phyloP scores from a whole-genome alignment of 2,329 filamentous ascomycete genomes.

The Aspergillus hortae region DNA sequence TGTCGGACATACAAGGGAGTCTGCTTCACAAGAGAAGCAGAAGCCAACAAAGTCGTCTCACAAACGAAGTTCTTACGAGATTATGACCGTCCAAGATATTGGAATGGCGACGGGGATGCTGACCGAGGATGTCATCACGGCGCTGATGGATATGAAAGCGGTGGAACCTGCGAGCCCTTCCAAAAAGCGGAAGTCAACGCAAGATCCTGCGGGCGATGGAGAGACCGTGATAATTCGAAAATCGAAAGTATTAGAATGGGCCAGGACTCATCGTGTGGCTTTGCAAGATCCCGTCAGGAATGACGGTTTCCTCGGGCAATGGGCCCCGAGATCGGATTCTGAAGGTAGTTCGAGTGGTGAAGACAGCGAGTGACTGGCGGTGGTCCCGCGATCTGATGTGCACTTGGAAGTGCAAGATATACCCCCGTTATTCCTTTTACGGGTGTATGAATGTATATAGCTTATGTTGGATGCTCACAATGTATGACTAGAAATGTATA shows the following conservation, averaged over 20 bases:
- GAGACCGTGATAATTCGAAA: conserved; percentile 50
- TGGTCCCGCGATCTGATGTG: background rate
- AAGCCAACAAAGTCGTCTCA: conserved; percentile 36
- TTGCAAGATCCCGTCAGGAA: conserved; percentile 67
- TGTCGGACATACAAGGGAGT: conserved; percentile 23
- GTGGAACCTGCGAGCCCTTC: conserved; percentile 49
- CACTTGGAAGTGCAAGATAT: too few relatives aligned
- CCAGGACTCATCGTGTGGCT: conserved; percentile 58
- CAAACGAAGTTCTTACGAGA: conserved; percentile 42
- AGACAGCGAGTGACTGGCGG: conserved; percentile 8
- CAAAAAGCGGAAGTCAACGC: conserved; percentile 52
- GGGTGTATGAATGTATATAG: background rate
- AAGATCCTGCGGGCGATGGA: conserved; percentile 19
- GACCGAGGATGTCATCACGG: conserved; percentile 74
- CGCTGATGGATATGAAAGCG: conserved; percentile 76
- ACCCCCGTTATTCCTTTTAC: too few relatives aligned
- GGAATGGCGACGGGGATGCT: conserved; percentile 78
- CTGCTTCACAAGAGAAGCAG: conserved; percentile 24
- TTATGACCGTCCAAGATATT: conserved; percentile 66
- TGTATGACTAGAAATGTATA: conserved; percentile 1
- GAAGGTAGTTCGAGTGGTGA: conserved; percentile 25
- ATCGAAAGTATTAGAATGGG: conserved; percentile 63
- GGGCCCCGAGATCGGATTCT: conserved; percentile 46
- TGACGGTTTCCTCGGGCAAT: conserved; percentile 69
- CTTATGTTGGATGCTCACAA: background rate